Base-by-base conservation (phyloP, 2,329 filamentous ascomycete species). In the Phialocephala subalpina region DNA sequence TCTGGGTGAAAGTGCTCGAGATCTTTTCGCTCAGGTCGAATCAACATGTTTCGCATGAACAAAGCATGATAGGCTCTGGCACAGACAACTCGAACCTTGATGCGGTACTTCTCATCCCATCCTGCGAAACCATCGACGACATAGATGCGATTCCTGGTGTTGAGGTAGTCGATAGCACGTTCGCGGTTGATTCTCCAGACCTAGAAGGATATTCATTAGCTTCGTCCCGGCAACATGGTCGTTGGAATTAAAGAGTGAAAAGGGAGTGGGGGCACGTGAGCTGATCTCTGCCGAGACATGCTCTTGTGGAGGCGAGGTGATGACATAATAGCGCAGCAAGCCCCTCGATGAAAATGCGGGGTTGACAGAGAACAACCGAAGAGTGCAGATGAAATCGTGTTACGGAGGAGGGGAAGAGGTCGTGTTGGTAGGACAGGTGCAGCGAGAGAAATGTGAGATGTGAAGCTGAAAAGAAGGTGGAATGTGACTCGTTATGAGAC, bases 1-100 rank as follows among this genome's bases (percentile, higher is more conserved):
- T 99, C 95, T 76, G 96, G 96, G 82, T 97, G 93, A 89, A 99
- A 99, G 83, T 93, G 89, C 84, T 97, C 92, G 63, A 99, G 90
- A 86, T 99, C 94, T 82, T 97, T 92, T 70, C 88, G 88, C 61
- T 90, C 86, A 70, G 96, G 96, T 75, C 96, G 92, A 85, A 99
- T 99, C 78, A 99, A 92, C 96, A 99, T 99, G 87, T 99, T 99
- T 79, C 94, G 93, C 96, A 99, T 99, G 90, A 99, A 99, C 72
- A 99, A 89, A 69, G 96, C 96, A 87, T 99, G 96, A 87, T 99
- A 99, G 82, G 96, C 96, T 79, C 96, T 94, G 73, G 96, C 96
- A 84, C 96, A 99, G 78, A 99, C 94, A 72, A 99, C 95, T 78
- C 96, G 94, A 76, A 99, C 96, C 77, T 90, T 92, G 84, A 99